Base-by-base conservation (phyloP, 1,139 yeast genomes). In the Blastobotrys persicus region DNA sequence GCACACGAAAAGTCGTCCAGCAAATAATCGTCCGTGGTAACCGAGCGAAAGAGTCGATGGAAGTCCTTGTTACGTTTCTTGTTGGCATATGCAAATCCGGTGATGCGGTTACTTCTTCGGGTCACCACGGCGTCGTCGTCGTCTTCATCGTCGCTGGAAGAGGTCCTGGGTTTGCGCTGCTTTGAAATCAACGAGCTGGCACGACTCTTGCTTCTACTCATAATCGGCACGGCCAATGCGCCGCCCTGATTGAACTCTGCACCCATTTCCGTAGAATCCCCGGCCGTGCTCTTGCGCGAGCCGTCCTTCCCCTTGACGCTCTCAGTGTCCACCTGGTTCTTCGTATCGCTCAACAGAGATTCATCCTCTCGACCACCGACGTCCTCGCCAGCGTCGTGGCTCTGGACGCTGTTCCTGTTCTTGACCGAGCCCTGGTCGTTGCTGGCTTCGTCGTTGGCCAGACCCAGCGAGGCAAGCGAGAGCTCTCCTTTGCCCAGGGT, bases 1-100 rank as follows among this genome's bases (percentile, higher is more conserved):
- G 98, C 97, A 71, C 98, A 92, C 41, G 91, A 81, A 61, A 84
- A 89, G 62, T 88, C 96, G 59, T 86, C 96, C 18, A 91, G 63
- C 17, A 92, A 71, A 49, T 85, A 72, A 63, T 89, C 97, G 35
- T 82, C 78, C 37, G 73, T 67, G 20, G 92, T 89, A 11, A 88
- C 70, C 4, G 83, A 74, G 42, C 82, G 73, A 71, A 92, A 92
- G 4, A 86, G 63, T 45, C 78, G 79, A 64, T 89, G 97, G 64
- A 87, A 91, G 31, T 88, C 96, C 2, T 78, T 73, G 60, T 91
- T 85, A 47, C 96, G 74, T 55, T 79, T 80, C 57, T 77, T 75
- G 12, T 84, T 75, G 0, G 98, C 91, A 64, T 67, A 67, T 2
- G 73, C 71, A 56, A 62, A 66, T 9, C 73, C 73, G 63, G 80